A percentile compares a stretch with the other conserved stretches of the same genome.
Conservation (phyloP, 495 filamentous ascomycete species). For the Neurospora sp. region DNA sequence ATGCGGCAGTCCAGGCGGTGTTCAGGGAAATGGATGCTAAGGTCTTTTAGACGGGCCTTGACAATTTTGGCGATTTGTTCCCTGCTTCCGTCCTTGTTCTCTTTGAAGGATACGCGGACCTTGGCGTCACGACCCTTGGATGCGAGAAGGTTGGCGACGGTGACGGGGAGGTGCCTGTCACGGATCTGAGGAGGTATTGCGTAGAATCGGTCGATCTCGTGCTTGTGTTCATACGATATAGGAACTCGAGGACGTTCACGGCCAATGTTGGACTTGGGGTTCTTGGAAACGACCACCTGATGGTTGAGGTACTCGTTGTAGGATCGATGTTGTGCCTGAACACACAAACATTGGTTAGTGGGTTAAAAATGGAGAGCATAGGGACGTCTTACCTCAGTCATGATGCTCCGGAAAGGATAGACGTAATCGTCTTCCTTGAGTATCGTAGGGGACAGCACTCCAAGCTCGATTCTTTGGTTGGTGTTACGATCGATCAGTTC, state of each 20-base stretch:
- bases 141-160: constrained; percentile 40
- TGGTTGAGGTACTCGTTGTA: constrained; percentile 77
- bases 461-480: constrained; percentile 53
- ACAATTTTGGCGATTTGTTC: constrained; percentile 73
- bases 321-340: constrained; percentile 60
- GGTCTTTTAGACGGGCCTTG: constrained; percentile 75
- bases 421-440: constrained; percentile 42
- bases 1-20: constrained; percentile 74
- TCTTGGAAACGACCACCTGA: constrained; percentile 40
- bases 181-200: constrained; percentile 52
- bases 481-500: constrained; percentile 61
- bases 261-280: not conserved
- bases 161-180: constrained; percentile 27
- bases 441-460: constrained; percentile 56
- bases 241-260: constrained; percentile 41
- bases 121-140: constrained; percentile 47
- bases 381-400: constrained; percentile 61
- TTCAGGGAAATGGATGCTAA: constrained; percentile 66
- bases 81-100: constrained; percentile 23
- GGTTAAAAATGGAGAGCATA: not conserved
- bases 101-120: constrained; percentile 68
- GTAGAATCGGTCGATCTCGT: constrained; percentile 72
- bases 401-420: constrained; percentile 61
- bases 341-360: constrained; percentile 2
- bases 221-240: constrained; percentile 70